Conservation (phyloP, 345 rosid species). For the Hypericum androsaemum region DNA sequence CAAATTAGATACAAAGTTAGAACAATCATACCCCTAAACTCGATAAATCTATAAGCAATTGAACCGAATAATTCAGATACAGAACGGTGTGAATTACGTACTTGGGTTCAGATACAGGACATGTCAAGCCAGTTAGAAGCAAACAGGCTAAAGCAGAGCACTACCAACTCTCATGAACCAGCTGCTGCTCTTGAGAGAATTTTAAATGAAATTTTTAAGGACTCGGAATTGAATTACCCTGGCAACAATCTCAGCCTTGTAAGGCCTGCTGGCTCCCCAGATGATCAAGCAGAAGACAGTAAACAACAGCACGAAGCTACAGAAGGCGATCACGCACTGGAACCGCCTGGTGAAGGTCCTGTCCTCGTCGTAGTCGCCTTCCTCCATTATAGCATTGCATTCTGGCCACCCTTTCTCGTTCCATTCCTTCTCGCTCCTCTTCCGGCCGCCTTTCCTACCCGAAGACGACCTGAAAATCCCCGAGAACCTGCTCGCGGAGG, state of each 20-base stretch:
- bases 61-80: no score
- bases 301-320: constrained; percentile 42
- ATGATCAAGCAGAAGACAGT: constrained; percentile 59
- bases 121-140: no score
- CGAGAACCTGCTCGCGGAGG: constrained; percentile 71
- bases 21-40: no score
- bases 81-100: no score
- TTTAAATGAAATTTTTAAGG: background rate
- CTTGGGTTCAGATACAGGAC: no score
- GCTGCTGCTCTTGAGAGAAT: background rate
- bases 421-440: constrained; percentile 27
- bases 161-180: no score
- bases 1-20: constrained; percentile 10
- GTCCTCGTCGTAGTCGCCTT: constrained; percentile 64
- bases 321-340: constrained; percentile 51
- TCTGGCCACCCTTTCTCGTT: constrained; percentile 82
- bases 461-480: constrained; percentile 74
- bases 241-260: constrained; percentile 50
- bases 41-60: no score
- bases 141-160: no score
- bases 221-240: constrained; percentile 30
- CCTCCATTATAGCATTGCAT: constrained; percentile 60
- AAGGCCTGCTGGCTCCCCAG: constrained; percentile 74
- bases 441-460: constrained; percentile 41
- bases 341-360: constrained; percentile 40